These are phyloP conservation scores for Linnemannia elongata DNA, from an alignment of 192 early-diverging fungal genomes.

Conservation along the genomic window DNA sequence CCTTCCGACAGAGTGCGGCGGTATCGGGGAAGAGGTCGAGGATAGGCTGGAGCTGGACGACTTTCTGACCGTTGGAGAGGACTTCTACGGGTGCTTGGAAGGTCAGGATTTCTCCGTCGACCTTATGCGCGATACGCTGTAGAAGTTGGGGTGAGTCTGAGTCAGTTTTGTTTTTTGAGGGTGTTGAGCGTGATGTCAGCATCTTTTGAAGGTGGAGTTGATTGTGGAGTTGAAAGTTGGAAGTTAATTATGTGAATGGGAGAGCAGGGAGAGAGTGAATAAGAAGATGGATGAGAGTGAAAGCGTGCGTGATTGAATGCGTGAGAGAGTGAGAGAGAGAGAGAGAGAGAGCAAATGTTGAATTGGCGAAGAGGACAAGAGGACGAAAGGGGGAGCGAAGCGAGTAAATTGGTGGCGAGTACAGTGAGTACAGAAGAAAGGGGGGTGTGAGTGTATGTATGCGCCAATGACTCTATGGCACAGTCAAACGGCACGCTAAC, in stretches of 20 bases:
- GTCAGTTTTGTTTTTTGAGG: background rate
- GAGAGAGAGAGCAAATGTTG: background rate
- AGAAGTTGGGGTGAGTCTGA: background rate
- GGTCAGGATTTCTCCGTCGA: background rate
- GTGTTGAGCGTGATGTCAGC: background rate
- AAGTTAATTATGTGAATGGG: background rate
- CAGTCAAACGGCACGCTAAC: no score
- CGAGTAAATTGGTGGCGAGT: background rate
- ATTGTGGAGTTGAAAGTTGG: no score
- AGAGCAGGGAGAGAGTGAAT: background rate
- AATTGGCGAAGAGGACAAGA: background rate
- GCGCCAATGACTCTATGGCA: no score
- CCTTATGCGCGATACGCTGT: background rate
- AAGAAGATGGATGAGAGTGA: background rate
- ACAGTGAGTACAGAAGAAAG: background rate
- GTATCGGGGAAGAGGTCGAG: constrained; percentile 36
- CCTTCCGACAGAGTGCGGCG: background rate
- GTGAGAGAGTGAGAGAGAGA: background rate
- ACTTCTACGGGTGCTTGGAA: background rate
- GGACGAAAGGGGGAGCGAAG: background rate
- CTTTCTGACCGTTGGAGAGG: background rate
- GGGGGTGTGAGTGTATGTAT: background rate
- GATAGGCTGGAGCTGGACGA: constrained; percentile 30
- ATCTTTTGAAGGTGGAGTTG: background rate
- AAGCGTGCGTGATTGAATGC: background rate